These are phyloP conservation scores for Saccharomycopsis sp. DNA, from an alignment of 805 yeast genomes.

Conservation along the genomic window DNA sequence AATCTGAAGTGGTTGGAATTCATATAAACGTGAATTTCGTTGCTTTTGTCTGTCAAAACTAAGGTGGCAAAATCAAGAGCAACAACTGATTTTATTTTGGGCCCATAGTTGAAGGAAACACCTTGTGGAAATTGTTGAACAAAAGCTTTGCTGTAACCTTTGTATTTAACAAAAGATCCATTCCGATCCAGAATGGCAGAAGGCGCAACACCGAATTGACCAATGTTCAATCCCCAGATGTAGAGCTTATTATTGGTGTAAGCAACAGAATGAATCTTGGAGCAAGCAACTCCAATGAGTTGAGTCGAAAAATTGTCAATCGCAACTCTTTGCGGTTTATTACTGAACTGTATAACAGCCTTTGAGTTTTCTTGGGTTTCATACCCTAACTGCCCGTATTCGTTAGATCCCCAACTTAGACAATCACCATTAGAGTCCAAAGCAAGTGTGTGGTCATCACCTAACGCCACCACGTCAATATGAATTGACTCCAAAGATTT, in stretches of 20 bases:
- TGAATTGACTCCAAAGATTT: conserved; percentile 29
- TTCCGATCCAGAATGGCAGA: conserved; percentile 19
- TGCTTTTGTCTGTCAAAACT: conserved; percentile 43
- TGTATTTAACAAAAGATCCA: conserved; percentile 21
- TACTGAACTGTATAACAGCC: too few relatives aligned
- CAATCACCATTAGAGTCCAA: conserved; percentile 45
- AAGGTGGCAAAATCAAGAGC: conserved; percentile 67
- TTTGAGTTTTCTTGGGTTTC: too few relatives aligned
- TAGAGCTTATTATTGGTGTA: conserved; percentile 41
- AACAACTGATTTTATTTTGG: conserved; percentile 42
- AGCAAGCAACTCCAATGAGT: conserved; percentile 47
- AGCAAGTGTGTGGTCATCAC: conserved; percentile 62
- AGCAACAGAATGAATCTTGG: conserved; percentile 61
- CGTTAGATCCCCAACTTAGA: conserved; percentile 74
- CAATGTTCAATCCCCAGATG: conserved; percentile 74
- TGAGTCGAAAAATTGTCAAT: too few relatives aligned
- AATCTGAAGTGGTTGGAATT: conserved; percentile 50
- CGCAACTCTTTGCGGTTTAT: conserved; percentile 30
- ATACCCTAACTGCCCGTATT: conserved; percentile 58
- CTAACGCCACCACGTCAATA: conserved; percentile 35
- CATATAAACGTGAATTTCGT: conserved; percentile 55
- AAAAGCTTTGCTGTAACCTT: conserved; percentile 29
- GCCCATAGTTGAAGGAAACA: conserved; percentile 38
- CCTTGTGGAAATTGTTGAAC: conserved; percentile 33
- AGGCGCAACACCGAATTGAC: conserved; percentile 59